phyloP scores from a whole-genome alignment of 805 yeast genomes.

The Teunomyces pallodes region DNA sequence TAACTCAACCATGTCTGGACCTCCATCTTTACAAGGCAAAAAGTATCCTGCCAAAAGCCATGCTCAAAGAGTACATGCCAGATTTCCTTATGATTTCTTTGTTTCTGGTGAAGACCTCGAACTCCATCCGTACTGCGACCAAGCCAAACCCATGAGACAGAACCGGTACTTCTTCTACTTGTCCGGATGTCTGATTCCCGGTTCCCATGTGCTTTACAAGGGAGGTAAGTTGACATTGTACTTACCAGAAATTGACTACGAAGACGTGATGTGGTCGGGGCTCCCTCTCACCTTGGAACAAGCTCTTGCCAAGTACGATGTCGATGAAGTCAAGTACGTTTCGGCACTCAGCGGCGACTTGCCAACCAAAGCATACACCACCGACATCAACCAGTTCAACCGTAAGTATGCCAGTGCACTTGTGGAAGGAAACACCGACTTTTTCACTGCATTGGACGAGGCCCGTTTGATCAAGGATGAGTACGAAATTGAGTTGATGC shows the following conservation, averaged over 20 bases:
- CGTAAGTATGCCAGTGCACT: conserved; percentile 35
- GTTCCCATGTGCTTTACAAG: conserved; percentile 64
- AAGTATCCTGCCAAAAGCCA: conserved; percentile 87
- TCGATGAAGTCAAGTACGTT: conserved; percentile 73
- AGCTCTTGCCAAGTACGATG: conserved; percentile 67
- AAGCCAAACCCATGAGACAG: conserved; percentile 75
- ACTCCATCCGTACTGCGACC: conserved; percentile 75
- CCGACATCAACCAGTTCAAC: conserved; percentile 52
- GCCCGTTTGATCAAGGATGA: conserved; percentile 81
- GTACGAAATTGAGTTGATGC: conserved; percentile 73
- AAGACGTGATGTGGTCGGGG: conserved; percentile 97
- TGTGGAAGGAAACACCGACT: conserved; percentile 43
- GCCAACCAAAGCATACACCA: conserved; percentile 34
- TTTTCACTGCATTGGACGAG: conserved; percentile 78
- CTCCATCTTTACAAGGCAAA: conserved; percentile 21
- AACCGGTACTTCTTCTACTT: conserved; percentile 87
- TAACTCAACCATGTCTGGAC: conserved; percentile 8
- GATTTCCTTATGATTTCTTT: conserved; percentile 44
- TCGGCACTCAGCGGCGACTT: conserved; percentile 45
- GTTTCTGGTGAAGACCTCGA: conserved; percentile 60
- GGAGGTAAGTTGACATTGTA: conserved; percentile 57
- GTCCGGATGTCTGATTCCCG: conserved; percentile 80
- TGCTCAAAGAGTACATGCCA: conserved; percentile 51
- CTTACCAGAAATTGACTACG: conserved; percentile 79
- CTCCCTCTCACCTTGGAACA: conserved; percentile 67